These are phyloP conservation scores for Mariannaea sp. DNA, from an alignment of 2,329 filamentous ascomycete species.

Conservation along the genomic window DNA sequence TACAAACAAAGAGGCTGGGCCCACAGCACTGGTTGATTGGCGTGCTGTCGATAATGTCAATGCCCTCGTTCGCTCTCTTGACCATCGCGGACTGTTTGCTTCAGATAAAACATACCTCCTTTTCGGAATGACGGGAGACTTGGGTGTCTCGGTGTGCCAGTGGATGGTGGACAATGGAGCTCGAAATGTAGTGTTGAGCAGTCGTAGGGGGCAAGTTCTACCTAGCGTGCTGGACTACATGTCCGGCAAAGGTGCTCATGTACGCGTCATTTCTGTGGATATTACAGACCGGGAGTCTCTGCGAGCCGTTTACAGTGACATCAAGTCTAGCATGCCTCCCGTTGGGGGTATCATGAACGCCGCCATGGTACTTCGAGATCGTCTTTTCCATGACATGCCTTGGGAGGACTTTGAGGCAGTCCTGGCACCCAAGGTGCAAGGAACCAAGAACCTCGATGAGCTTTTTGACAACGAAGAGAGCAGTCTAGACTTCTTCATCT, in stretches of 20 bases:
- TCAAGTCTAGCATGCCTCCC: constrained; percentile 32
- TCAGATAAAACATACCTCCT: constrained; percentile 42
- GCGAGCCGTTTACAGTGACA: constrained; percentile 22
- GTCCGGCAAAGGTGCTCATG: background rate
- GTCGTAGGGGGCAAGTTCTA: constrained; percentile 44
- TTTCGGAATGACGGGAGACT: constrained; percentile 39
- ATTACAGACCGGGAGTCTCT: constrained; percentile 17
- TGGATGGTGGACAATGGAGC: constrained; percentile 50
- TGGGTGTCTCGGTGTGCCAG: constrained; percentile 45
- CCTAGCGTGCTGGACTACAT: constrained; percentile 33
- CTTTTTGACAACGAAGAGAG: constrained; percentile 38
- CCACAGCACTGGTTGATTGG: no score
- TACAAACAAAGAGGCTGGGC: no score
- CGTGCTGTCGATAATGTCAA: no score
- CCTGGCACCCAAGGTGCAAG: constrained; percentile 46
- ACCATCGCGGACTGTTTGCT: constrained; percentile 24
- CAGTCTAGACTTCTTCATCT: constrained; percentile 48
- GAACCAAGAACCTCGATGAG: constrained; percentile 40
- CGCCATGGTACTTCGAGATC: constrained; percentile 51
- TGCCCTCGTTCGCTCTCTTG: background rate
- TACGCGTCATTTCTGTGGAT: constrained; percentile 18
- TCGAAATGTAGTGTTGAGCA: constrained; percentile 44
- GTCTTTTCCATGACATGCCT: constrained; percentile 39
- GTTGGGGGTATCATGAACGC: constrained; percentile 50
- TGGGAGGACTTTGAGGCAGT: constrained; percentile 37